Base-by-base conservation (phyloP, 2,329 filamentous ascomycete genomes). In the Monosporascus sp. region DNA sequence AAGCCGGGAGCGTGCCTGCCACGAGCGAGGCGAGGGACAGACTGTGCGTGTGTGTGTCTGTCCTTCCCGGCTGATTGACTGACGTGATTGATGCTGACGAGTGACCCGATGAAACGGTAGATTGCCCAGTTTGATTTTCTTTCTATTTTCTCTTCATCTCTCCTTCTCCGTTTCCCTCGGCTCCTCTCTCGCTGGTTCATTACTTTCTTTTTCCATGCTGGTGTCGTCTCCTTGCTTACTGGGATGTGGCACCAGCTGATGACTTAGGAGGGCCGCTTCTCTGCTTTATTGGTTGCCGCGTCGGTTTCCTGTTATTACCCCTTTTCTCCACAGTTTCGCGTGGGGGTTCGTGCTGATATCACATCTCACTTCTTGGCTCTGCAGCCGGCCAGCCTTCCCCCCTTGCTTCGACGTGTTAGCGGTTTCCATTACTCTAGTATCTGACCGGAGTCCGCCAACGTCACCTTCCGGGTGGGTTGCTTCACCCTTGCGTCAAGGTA, bases 401-500 rank as follows among this genome's bases (percentile, higher is more conserved):
- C 9, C 31, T 14, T 34, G 31, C 9, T 14, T 14, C 31, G 31
- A 14, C 31, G 31, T 34, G 11, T 34, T 34, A 34, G 31, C 31
- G 31, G 31, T 42, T 42, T 14, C 17, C 39, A 20, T 42, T 42
- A 34, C 8, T 34, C 31, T 34, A 34, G 22, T 24, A 42, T 42
- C 39, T 20, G 39, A 20, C 39, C 39, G 20, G 39, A 42, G 22
- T 20, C 9, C 20, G 18, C 15, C 39, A 24, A 54, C 25, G 18
- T 54, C 47, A 45, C 48, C n/a, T 52, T 27, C 45, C 18, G 48
- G 50, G 38, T 24, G 48, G 25, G 39, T 20, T 47, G 39, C 36
- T 36, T 38, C 47, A 20, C 47, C 51, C 42, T 36, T 53, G 17
- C 17, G 24, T 55, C 53, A 49, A 58, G 54, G 49, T 62, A 58